phyloP scores from a whole-genome alignment of 2,329 filamentous ascomycete species.

The Ceratocystis destructans region DNA sequence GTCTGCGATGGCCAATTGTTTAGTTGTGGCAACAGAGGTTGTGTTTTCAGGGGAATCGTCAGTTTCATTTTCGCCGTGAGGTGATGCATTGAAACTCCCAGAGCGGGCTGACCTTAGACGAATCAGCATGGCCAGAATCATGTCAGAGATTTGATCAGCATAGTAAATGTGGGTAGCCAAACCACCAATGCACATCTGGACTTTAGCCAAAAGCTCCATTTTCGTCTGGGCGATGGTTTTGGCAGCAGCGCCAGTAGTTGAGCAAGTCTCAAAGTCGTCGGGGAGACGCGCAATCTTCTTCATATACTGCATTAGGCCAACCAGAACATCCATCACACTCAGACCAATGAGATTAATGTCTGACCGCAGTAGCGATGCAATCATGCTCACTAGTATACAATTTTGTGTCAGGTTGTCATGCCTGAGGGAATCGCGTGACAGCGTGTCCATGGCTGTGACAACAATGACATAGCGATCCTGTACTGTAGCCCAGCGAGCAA shows the following conservation, averaged over 20 bases:
- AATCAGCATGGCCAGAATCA: constrained; percentile 68
- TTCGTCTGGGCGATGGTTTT: constrained; percentile 34
- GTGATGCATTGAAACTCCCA: constrained; percentile 32
- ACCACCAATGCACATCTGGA: constrained; percentile 77
- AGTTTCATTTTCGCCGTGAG: constrained; percentile 35
- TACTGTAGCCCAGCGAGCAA: constrained; percentile 79
- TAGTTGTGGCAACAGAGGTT: constrained; percentile 14
- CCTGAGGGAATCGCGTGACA: constrained; percentile 53
- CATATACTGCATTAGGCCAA: constrained; percentile 74
- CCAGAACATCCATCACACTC: constrained; percentile 86
- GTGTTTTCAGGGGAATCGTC: constrained; percentile 26
- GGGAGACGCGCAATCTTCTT: constrained; percentile 59
- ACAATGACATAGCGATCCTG: constrained; percentile 89
- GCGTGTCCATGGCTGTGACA: constrained; percentile 62
- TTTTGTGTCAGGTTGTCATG: constrained; percentile 63
- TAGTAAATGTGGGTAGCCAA: constrained; percentile 94
- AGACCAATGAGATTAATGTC: constrained; percentile 88
- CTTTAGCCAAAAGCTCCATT: constrained; percentile 50
- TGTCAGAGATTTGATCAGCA: constrained; percentile 87
- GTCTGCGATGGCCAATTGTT: constrained; percentile 23
- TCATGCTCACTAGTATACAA: constrained; percentile 59
- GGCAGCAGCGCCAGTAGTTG: constrained; percentile 23
- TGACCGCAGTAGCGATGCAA: constrained; percentile 71
- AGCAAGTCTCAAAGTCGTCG: constrained; percentile 24
- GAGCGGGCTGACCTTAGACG: constrained; percentile 55